Base-by-base conservation (phyloP, 2,329 filamentous ascomycete genomes). In the Fusarium algeriense region DNA sequence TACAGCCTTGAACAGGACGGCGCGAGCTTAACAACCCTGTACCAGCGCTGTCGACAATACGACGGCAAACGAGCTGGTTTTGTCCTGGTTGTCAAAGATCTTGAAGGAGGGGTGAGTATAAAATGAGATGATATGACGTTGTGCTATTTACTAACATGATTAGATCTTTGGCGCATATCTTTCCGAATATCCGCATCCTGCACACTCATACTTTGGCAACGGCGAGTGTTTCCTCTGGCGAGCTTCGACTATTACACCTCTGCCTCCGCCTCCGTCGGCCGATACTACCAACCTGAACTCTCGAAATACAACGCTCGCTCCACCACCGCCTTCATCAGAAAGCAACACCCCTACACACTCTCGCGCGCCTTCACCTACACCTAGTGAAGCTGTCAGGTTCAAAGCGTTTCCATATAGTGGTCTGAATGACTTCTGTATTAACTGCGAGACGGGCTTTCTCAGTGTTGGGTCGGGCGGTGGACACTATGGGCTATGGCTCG, bases 331-430 rank as follows among this genome's bases (percentile, higher is more conserved):
- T 48, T 69, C 75, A 9, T 73, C 75, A 46, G 69, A 67, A 26
- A 56, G 40, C 44, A 58, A 54, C 48, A 75, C 78, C 23, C 75
- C 77, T 14, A 75, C 76, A 8, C 72, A 73, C 45, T 77, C 77
- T 15, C 69, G 72, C 52, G 49, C 63, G 40, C 55, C 71, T 35
- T 76, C 64, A 7, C 76, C 87, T 2, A 87, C 85, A 30, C 89
- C 90, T 7, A 88, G 90, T 7, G 93, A 95, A 68, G 87, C 90
- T 30, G 93, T 98, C 73, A 90, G 96, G 23, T 99, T 99, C 87
- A 98, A 97, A 82, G 95, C 95, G 0, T 99, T 98, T 76, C 95
- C 95, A 0, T 98, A 98, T 78, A 97, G 93, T 61, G 96, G 96
- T 8, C 89, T 97, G 43, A 98, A 99, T 80, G 96, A 98, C 81